Percentiles rank a stretch among this genome's conserved stretches.
Conservation (phyloP, 352 stramenopile species). For the Phytopythium vexans region DNA sequence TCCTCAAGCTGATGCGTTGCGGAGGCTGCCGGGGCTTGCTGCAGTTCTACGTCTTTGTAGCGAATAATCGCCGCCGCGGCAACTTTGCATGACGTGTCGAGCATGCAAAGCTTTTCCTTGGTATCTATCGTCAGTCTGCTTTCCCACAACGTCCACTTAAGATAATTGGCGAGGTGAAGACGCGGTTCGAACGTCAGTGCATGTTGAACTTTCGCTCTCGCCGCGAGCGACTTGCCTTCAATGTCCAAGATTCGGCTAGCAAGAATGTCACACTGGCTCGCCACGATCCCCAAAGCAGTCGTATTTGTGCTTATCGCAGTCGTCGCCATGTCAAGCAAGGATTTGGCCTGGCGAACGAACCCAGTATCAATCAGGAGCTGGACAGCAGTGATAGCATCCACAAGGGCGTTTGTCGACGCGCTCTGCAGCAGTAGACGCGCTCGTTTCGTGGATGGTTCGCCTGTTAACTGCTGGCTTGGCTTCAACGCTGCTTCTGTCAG, state of each 20-base stretch:
- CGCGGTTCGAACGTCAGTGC: conserved; percentile 12
- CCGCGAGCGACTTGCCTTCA: conserved; percentile 24
- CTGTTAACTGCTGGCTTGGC: too few relatives aligned
- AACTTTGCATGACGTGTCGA: conserved; percentile 20
- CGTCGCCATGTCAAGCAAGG: conserved; percentile 36
- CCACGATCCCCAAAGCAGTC: background rate
- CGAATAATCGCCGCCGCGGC: conserved; percentile 8
- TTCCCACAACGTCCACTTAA: conserved; percentile 27
- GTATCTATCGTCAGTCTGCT: conserved; percentile 19
- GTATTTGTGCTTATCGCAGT: conserved; percentile 6
- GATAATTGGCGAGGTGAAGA: conserved; percentile 24
- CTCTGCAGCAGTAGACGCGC: background rate
- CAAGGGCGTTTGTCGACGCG: background rate
- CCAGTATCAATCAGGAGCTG: conserved; percentile 44
- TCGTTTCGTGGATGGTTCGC: background rate
- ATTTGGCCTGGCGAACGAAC: conserved; percentile 58
- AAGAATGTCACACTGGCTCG: conserved; percentile 16
- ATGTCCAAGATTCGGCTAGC: conserved; percentile 30
- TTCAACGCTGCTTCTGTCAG: too few relatives aligned
- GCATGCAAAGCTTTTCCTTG: conserved; percentile 6
- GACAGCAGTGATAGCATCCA: conserved; percentile 28
- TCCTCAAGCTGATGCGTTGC: conserved; percentile 8
- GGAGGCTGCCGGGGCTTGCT: conserved; percentile 1
- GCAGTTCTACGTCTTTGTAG: conserved; percentile 1
- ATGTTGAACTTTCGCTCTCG: conserved; percentile 13